Evolutionary conservation across 768 basidiomycete genomes (phyloP).

Genomic region (Hydnomerulius pinastri): DNA sequence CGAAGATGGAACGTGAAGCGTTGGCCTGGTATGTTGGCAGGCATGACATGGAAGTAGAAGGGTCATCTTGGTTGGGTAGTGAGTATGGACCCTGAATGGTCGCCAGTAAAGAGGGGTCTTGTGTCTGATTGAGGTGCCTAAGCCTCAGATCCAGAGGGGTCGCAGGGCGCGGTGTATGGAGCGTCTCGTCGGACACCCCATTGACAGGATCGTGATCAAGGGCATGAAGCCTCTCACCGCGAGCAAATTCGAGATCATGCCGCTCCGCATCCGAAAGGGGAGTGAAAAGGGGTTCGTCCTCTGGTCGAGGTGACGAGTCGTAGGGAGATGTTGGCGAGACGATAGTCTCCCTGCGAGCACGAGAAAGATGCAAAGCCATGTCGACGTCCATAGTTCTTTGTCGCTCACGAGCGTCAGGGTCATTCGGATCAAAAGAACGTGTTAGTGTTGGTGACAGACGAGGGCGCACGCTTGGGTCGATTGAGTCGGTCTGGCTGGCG

Average conservation of each 20-base stretch:
- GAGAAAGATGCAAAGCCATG: slow-evolving; percentile 81
- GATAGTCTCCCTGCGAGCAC: slow-evolving; percentile 67
- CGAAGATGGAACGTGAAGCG: slow-evolving; percentile 57
- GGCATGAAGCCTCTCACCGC: slow-evolving; percentile 27
- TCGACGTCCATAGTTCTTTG: slow-evolving; percentile 95
- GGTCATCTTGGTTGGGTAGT: slow-evolving; percentile 30
- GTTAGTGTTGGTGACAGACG: slow-evolving; percentile 64
- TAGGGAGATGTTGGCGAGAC: slow-evolving; percentile 38
- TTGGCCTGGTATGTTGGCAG: slow-evolving; percentile 74
- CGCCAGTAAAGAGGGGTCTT: slow-evolving; percentile 51
- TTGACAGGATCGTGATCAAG: slow-evolving; percentile 14
- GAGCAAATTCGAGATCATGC: slow-evolving; percentile 45
- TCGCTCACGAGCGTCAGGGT: slow-evolving; percentile 77
- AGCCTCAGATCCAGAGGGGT: slow-evolving; percentile 35
- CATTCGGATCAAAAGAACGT: slow-evolving; percentile 66
- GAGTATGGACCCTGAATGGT: slow-evolving; percentile 17
- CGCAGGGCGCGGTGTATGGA: not conserved
- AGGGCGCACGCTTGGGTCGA: slow-evolving; percentile 42
- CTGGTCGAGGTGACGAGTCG: slow-evolving; percentile 29
- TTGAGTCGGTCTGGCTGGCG: slow-evolving; percentile 41
- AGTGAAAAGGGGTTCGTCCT: slow-evolving; percentile 38
- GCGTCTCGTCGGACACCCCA: slow-evolving; percentile 1
- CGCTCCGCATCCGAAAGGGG: slow-evolving; percentile 51
- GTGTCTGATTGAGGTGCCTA: slow-evolving; percentile 42
- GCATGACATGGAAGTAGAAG: slow-evolving; percentile 38